Evolutionary conservation across 2,329 filamentous ascomycete species (phyloP), one percentile per base, ranked within the genome.

Genomic region (Ophiostoma himal-ulmi): DNA sequence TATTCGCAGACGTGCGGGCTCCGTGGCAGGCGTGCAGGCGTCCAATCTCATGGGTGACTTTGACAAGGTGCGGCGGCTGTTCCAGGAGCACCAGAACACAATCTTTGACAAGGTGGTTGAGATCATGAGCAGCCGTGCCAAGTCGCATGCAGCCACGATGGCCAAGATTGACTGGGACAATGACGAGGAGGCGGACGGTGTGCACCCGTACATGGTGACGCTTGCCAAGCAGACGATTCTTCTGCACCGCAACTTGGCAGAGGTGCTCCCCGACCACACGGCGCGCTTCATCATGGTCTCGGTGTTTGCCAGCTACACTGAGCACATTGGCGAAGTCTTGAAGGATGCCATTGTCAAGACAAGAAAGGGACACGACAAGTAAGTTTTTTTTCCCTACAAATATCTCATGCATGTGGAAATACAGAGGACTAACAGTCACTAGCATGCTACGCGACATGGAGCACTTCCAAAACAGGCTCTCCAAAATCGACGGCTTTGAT

Each of bases 91-190:
- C 77, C 93, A 96, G 77, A 89, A 89, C 73, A 93, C 87, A 72
- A 96, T 97, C 72, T 93, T 95, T 78, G 93, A 96, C 76, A 97
- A 97, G 78, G 83, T 97, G 0, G 91, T 96, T 22, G 93, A 96
- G 74, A 97, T 97, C 68, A 96, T 97, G 91, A 90, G 89, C 70
- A 88, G 88, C 1, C 88, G 93, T 5, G 92, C 92, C 1, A 82
- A 86, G 4, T 82, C 89, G 7, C 93, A 94, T 76, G 89, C 92
- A 54, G 90, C 89, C 76, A 86, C 88, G 34, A 89, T 97, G 82
- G 89, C 86, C 77, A 86, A 87, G 67, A 86, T 94, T 60, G 84
- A 92, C 73, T 97, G 93, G 91, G 89, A 94, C 74, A 79, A 77
- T 13, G 81, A 81, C 60, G 76, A 80, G 3, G 37, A 44, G 37